Percentiles rank a stretch among this genome's conserved stretches.
Evolutionary conservation across 208 protist species (phyloP).

Genomic region (Jaenimonas drosophilae): DNA sequence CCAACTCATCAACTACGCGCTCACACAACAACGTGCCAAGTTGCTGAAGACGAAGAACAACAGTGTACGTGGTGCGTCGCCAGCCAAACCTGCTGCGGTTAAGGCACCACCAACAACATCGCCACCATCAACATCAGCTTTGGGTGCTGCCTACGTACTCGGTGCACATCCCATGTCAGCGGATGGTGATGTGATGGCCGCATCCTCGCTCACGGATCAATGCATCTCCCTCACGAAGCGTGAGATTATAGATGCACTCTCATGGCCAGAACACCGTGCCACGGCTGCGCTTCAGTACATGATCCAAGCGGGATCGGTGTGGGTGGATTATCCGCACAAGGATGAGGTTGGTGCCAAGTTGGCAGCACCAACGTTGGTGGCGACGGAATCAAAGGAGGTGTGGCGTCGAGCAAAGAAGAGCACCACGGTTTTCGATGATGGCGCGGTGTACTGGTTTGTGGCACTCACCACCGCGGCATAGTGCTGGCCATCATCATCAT

Average conservation of each 20-base stretch:
- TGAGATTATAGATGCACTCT: slow-evolving; percentile 27
- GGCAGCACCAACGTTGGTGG: background rate
- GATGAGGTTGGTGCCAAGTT: background rate
- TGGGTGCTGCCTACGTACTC: slow-evolving; percentile 42
- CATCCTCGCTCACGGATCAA: slow-evolving; percentile 17
- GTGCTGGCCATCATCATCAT: too few species aligned
- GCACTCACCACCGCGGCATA: background rate
- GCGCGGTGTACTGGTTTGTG: slow-evolving; percentile 16
- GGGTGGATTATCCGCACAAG: slow-evolving; percentile 38
- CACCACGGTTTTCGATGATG: slow-evolving; percentile 1
- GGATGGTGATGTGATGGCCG: too few species aligned
- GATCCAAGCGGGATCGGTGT: slow-evolving; percentile 74
- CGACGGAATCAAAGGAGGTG: slow-evolving; percentile 1
- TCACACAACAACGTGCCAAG: slow-evolving; percentile 29
- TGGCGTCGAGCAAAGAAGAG: background rate
- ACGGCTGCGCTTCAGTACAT: slow-evolving; percentile 44
- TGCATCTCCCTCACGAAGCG: slow-evolving; percentile 40
- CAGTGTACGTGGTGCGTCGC: background rate
- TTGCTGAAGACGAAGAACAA: slow-evolving; percentile 14
- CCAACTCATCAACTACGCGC: slow-evolving; percentile 45
- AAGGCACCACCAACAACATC: too few species aligned
- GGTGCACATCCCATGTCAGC: slow-evolving; percentile 37
- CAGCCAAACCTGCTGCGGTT: background rate
- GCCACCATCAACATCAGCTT: background rate
- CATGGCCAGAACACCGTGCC: slow-evolving; percentile 59